Percentiles rank a stretch among this genome's conserved stretches.
These are phyloP conservation scores for Millerago galiae DNA, from an alignment of 805 yeast species.

Conservation along the genomic window DNA sequence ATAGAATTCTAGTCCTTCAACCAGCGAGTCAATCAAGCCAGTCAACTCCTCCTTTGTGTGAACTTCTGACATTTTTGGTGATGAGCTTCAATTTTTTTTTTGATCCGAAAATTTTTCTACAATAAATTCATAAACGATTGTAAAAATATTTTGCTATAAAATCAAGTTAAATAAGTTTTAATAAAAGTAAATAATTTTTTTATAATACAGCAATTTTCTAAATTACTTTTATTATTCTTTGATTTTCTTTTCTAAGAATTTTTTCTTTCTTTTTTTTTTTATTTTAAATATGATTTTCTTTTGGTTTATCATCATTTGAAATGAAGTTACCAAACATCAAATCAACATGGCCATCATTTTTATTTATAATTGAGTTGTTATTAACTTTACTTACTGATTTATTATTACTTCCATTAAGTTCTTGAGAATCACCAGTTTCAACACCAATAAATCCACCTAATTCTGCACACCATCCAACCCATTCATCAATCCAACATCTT, in stretches of 20 bases:
- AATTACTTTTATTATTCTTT: too few species aligned
- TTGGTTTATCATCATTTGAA: neutral
- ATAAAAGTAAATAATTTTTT: too few species aligned
- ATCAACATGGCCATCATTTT: slow-evolving; percentile 1
- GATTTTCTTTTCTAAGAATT: too few species aligned
- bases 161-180: too few species aligned
- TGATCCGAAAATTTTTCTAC: too few species aligned
- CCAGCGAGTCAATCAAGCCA: slow-evolving; percentile 13
- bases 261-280: too few species aligned
- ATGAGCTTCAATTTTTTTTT: too few species aligned
- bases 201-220: too few species aligned
- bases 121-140: too few species aligned
- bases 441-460: slow-evolving; percentile 42
- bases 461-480: slow-evolving; percentile 61
- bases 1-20: slow-evolving; percentile 16
- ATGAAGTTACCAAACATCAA: slow-evolving; percentile 4
- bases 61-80: neutral
- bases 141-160: too few species aligned
- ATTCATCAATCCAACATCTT: slow-evolving; percentile 73
- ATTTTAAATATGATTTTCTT: neutral
- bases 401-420: neutral
- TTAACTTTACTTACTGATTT: neutral
- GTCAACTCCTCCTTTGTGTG: slow-evolving; percentile 18
- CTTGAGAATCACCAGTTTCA: slow-evolving; percentile 1
- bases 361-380: neutral